Percentiles rank a stretch among this genome's conserved stretches.
Evolutionary conservation across 2,329 filamentous ascomycete species (phyloP).

Genomic region (Reticulascus tulasneorum): DNA sequence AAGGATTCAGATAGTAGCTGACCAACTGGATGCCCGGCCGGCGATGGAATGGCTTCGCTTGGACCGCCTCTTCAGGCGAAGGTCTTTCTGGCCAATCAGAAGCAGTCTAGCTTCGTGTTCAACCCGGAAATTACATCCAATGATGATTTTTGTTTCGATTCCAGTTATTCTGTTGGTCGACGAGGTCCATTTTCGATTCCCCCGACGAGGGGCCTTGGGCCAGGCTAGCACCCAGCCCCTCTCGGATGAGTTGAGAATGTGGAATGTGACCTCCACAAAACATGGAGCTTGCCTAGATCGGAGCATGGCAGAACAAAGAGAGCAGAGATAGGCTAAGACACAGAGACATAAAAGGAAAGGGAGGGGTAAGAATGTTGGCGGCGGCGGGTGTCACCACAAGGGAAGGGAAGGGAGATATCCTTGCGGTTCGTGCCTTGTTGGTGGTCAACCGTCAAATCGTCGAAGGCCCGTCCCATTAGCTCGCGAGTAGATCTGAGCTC

Average conservation of each 20-base stretch:
- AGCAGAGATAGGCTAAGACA: too few relatives aligned
- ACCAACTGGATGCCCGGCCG: constrained; percentile 43
- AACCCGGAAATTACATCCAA: constrained; percentile 34
- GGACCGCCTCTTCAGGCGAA: constrained; percentile 25
- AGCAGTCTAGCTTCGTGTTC: constrained; percentile 21
- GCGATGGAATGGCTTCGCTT: constrained; percentile 33
- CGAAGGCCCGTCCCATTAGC: constrained; percentile 8
- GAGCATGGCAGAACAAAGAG: too few relatives aligned
- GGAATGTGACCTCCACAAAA: constrained; percentile 3
- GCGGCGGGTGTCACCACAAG: too few relatives aligned
- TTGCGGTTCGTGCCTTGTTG: too few relatives aligned
- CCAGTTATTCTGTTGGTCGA: constrained; percentile 26
- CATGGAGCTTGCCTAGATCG: not conserved
- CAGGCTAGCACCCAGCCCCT: too few relatives aligned
- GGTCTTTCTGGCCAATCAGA: constrained; percentile 36
- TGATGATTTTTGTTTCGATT: constrained; percentile 19
- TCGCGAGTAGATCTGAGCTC: constrained; percentile 8
- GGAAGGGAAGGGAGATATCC: too few relatives aligned
- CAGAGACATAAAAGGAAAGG: too few relatives aligned
- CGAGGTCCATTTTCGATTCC: too few relatives aligned
- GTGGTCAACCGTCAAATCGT: too few relatives aligned
- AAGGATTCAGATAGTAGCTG: constrained; percentile 26
- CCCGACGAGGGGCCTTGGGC: too few relatives aligned
- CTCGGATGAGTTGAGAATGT: not conserved
- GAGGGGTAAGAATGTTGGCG: too few relatives aligned